Base-by-base conservation (phyloP, 768 basidiomycete species). In the Asterophora lycoperdoides region DNA sequence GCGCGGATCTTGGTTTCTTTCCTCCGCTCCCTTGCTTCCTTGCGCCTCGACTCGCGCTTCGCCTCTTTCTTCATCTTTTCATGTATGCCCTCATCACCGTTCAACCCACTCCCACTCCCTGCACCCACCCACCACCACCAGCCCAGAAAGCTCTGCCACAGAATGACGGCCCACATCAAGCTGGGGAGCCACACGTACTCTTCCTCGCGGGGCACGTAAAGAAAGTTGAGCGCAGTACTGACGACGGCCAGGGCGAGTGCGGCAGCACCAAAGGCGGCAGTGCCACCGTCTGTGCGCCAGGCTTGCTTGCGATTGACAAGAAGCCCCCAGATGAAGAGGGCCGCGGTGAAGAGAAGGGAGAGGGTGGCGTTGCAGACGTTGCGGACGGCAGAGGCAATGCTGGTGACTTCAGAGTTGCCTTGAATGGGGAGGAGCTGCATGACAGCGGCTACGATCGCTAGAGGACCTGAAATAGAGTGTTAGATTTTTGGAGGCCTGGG, bases 61-160 rank as follows among this genome's bases (percentile, higher is more conserved):
- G 78, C 80, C 57, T 80, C 70, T 44, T 68, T 68, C 20, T 62
- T 52, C 39, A 85, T 64, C 47, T 81, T 74, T 48, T 89, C 84
- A 57, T 88, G 83, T 41, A 89, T 74, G 54, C 86, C 85, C 8
- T 69, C 68, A 28, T 68, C 63, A n/a, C 62, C 61, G 26, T 58
- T 78, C 29, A 72, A 54, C 5, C 69, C 68, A 23, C 84, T 76
- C 8, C 85, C 89, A 74, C 87, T 90, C 5, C 92, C 88, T 2
- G 87, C 82, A n/a, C 93, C 93, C 11, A 93, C 92, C 93, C 93
- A 97, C 93, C 93, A 97, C 93, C 93, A 97, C 91, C 92, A 97
- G 0, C 90, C 93, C 17, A 96, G 68, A 67, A 94, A 95, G 66
- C 83, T 91, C 74, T 99, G 96, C 96, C 96, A 99, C 15, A 98